Percentiles rank a stretch among this genome's conserved stretches.
Evolutionary conservation across 2,329 filamentous ascomycete species (phyloP).

Genomic region (Alternaria brassicae): DNA sequence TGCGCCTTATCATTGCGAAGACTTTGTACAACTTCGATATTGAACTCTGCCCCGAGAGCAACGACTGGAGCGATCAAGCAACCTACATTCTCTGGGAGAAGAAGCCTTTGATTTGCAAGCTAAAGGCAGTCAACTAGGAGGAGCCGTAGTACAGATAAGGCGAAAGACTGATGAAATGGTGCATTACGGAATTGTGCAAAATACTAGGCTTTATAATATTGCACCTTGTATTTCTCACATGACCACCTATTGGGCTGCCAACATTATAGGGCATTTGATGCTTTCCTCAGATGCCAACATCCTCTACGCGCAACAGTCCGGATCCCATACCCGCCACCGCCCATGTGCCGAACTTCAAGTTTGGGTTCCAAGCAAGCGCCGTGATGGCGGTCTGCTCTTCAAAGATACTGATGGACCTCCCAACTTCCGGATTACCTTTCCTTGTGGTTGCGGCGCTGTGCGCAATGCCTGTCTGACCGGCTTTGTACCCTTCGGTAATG

Average conservation of each 20-base stretch:
- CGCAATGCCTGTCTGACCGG: slow-evolving; percentile 36
- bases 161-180: background rate
- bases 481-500: slow-evolving; percentile 54
- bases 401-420: slow-evolving; percentile 52
- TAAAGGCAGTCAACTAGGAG: slow-evolving; percentile 22
- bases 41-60: slow-evolving; percentile 43
- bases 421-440: slow-evolving; percentile 30
- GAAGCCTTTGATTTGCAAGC: slow-evolving; percentile 41
- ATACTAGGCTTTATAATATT: background rate
- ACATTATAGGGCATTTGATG: background rate
- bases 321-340: slow-evolving; percentile 58
- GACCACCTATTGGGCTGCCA: background rate
- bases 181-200: background rate
- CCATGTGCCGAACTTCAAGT: slow-evolving; percentile 58
- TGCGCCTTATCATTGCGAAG: slow-evolving; percentile 52
- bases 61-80: slow-evolving; percentile 42
- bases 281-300: slow-evolving; percentile 47
- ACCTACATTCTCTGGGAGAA: slow-evolving; percentile 51
- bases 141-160: background rate
- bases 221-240: background rate
- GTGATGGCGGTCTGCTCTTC: slow-evolving; percentile 56
- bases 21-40: slow-evolving; percentile 51
- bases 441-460: slow-evolving; percentile 28
- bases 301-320: slow-evolving; percentile 59
- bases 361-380: slow-evolving; percentile 60